A percentile compares a stretch with the other conserved stretches of the same genome.
Conservation (phyloP, 108 stramenopile genomes). For the Pseudonitzschia multistriata region DNA sequence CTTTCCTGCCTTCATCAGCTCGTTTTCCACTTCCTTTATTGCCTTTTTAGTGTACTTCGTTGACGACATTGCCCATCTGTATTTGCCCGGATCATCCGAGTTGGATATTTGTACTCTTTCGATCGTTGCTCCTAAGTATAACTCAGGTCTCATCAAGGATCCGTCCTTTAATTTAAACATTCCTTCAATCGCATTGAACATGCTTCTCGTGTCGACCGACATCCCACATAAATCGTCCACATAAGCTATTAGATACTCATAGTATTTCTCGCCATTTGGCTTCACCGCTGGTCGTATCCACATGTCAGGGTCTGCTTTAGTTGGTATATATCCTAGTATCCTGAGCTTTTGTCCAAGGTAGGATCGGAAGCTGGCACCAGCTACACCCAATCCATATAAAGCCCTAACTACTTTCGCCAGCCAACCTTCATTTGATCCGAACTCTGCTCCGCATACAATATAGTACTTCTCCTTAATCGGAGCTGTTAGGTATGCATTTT, state of each 20-base stretch:
- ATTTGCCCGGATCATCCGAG: too few species aligned
- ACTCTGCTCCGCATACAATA: conserved; percentile 31
- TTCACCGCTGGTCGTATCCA: conserved; percentile 28
- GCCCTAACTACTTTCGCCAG: conserved; percentile 29
- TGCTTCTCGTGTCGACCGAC: too few species aligned
- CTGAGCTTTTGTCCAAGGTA: conserved; percentile 4
- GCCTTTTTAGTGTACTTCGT: conserved; percentile 3
- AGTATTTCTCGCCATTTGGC: conserved; percentile 27
- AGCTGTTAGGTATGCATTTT: conserved; percentile 43
- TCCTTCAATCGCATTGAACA: too few species aligned
- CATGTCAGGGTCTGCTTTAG: conserved; percentile 35
- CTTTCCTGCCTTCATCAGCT: background rate
- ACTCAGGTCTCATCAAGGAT: too few species aligned
- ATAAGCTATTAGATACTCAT: conserved; percentile 37
- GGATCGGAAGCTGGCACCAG: conserved; percentile 27
- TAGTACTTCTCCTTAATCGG: conserved; percentile 31
- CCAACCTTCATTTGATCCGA: conserved; percentile 30
- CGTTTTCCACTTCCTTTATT: background rate
- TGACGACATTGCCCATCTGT: background rate
- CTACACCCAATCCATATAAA: conserved; percentile 40
- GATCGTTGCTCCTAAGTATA: too few species aligned
- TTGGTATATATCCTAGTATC: conserved; percentile 18
- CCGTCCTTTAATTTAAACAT: too few species aligned
- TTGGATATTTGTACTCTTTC: too few species aligned
- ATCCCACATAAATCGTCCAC: conserved; percentile 30